Evolutionary conservation across 345 rosid genomes (phyloP).

Genomic region (Aurinia saxatilis): DNA sequence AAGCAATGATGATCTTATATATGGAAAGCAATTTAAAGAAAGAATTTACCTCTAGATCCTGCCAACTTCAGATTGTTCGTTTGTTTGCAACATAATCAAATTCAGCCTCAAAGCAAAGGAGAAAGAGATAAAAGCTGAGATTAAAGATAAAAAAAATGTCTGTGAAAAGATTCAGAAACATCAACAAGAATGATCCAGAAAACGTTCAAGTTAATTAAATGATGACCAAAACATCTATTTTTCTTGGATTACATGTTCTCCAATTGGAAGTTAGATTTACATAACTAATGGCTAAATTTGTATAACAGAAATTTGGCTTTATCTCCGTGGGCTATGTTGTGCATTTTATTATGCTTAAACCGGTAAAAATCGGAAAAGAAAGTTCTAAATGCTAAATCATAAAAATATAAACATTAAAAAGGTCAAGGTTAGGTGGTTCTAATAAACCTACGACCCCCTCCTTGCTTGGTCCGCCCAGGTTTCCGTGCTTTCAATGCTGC

Average conservation of each 20-base stretch:
- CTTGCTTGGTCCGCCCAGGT: no score
- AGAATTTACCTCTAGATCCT: constrained; percentile 1
- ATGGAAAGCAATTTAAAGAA: not conserved
- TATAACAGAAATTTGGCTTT: not conserved
- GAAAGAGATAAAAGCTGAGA: not conserved
- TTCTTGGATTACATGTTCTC: not conserved
- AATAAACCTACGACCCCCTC: no score
- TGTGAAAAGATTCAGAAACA: not conserved
- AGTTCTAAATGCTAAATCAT: no score
- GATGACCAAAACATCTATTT: not conserved
- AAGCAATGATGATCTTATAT: not conserved
- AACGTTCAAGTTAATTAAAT: not conserved
- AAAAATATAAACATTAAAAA: no score
- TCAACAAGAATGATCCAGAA: not conserved
- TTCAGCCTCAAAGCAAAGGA: not conserved
- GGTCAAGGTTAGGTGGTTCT: no score
- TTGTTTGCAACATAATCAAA: not conserved
- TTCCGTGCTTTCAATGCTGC: no score
- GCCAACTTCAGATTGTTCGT: constrained; percentile 1
- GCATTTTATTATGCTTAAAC: not conserved
- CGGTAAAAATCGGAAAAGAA: not conserved
- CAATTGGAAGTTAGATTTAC: not conserved
- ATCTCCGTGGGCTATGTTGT: not conserved
- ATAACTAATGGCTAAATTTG: constrained; percentile 6
- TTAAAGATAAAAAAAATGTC: not conserved